Conservation (phyloP, 306 rosid species). For the Arachis stenosperma region DNA sequence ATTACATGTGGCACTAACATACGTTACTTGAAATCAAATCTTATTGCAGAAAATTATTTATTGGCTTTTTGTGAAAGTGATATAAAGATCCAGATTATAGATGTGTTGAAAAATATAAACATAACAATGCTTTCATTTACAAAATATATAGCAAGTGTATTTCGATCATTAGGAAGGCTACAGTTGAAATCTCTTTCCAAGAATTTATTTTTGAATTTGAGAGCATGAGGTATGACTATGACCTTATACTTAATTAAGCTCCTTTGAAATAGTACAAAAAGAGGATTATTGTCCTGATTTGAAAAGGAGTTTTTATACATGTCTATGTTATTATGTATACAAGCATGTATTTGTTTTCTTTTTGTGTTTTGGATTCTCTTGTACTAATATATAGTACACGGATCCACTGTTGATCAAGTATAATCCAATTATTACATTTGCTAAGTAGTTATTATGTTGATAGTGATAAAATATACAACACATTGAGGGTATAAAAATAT, state of each 20-base stretch:
- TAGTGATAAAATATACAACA: no score
- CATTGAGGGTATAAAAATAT: no score
- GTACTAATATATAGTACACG: no score
- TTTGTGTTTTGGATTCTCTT: slow-evolving; percentile 19
- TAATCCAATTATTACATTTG: no score
- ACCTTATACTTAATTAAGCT: slow-evolving; percentile 32
- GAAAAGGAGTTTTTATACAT: background rate
- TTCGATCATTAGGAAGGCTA: no score
- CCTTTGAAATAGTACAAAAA: slow-evolving; percentile 29
- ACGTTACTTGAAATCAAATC: slow-evolving; percentile 33
- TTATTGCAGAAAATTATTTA: slow-evolving; percentile 75
- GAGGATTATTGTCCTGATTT: slow-evolving; percentile 26
- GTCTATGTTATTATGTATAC: background rate
- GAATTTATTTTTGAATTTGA: slow-evolving; percentile 24
- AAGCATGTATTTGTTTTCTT: background rate
- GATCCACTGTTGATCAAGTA: no score
- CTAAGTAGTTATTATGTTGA: no score
- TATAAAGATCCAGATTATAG: slow-evolving; percentile 57
- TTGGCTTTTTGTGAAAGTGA: slow-evolving; percentile 79
- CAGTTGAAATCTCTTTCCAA: no score
- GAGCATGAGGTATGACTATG: slow-evolving; percentile 59
- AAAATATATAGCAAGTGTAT: background rate
- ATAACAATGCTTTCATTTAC: slow-evolving; percentile 57
- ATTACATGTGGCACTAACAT: slow-evolving; percentile 27
- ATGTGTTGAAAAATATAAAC: slow-evolving; percentile 64